Evolutionary conservation across 2,329 filamentous ascomycete species (phyloP), one percentile per base, ranked within the genome.

Genomic region (Arthrobotrys iridis): DNA sequence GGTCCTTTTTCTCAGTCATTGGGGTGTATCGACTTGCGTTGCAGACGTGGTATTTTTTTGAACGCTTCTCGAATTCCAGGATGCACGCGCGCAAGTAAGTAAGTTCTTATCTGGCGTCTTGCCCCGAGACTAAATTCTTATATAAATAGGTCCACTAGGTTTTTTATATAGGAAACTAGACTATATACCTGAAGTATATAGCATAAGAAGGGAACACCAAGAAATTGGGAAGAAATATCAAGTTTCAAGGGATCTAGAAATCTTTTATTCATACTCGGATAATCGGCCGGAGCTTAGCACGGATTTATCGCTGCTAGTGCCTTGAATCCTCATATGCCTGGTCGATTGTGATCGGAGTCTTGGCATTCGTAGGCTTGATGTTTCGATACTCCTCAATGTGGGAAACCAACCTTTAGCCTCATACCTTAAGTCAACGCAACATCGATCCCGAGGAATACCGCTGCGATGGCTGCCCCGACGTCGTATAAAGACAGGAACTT

Each of bases 401-500:
- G 22, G 35, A n/a, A 24, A 26, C 13, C 35, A 26, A 40, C 22
- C 15, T 20, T 6, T 1, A 40, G 13, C 43, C 18, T 13, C 13
- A 35, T 35, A 40, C 15, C 15, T 52, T 52, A 26, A n/a, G n/a
- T n/a, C n/a, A n/a, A 65, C 46, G 33, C 45, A 37, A 41, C 55
- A 58, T 50, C 59, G 59, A 71, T 40, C 52, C 45, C 50, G 48
- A 60, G 43, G 22, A n/a, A 11, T 20, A 46, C 33, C 55, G 45
- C 57, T 52, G 45, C 41, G 20, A 76, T 76, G 72, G 73, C 77
- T 59, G 33, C 66, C 15, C 70, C 76, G 13, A 48, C 72, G 45
- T 67, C 76, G 10, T 90, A 86, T 83, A 90, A 93, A 84, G 93
- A 98, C 84, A 88, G 95, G 80, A 91, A 99, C 84, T 97, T 99